Base-by-base conservation (phyloP, 2,329 filamentous ascomycete species). In the Stagonosporopsis chrysanthemi region DNA sequence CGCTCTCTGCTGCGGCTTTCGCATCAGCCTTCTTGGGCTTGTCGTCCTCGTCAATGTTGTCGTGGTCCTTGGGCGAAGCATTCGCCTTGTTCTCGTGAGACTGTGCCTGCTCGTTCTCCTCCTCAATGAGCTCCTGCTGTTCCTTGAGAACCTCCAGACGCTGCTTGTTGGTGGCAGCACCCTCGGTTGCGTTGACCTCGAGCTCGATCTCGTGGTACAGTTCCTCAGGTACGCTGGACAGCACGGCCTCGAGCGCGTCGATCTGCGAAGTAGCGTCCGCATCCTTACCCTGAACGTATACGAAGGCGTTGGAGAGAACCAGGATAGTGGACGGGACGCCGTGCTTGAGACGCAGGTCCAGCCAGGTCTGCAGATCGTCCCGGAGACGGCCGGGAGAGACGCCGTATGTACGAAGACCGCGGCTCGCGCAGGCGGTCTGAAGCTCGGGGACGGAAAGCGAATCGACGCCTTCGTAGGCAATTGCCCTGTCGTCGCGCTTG, bases 121-220 rank as follows among this genome's bases (percentile, higher is more conserved):
- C 95, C 63, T 97, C 89, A 56, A 99, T 99, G 62, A 99, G 87
- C 76, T 97, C 95, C 77, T 99, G 91, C 82, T 99, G 95, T 82
- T 99, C 95, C 85, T 92, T 96, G 74, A 99, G 85, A 15, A 99
- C 95, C 82, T 99, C 95, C 39, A 99, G 89, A 76, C 95, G 90
- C 83, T 98, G 95, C 85, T 96, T 97, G 86, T 99, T 99, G 65
- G 95, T 99, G 23, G 95, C 95, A 11, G 93, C 94, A 60, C 95
- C 95, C 80, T 99, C 95, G 45, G 94, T 93, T 60, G 89, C 96
- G 83, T 97, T 92, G 9, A 99, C 92, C 81, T 99, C 95, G 29
- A 99, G 89, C 79, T 98, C 95, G 63, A 99, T 97, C 82, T 99
- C 95, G 83, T 99, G 95, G 90, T 96, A 99, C 38, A 99, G 84